Conservation (phyloP, 2,329 filamentous ascomycete genomes). For the Fusarium annulatum region DNA sequence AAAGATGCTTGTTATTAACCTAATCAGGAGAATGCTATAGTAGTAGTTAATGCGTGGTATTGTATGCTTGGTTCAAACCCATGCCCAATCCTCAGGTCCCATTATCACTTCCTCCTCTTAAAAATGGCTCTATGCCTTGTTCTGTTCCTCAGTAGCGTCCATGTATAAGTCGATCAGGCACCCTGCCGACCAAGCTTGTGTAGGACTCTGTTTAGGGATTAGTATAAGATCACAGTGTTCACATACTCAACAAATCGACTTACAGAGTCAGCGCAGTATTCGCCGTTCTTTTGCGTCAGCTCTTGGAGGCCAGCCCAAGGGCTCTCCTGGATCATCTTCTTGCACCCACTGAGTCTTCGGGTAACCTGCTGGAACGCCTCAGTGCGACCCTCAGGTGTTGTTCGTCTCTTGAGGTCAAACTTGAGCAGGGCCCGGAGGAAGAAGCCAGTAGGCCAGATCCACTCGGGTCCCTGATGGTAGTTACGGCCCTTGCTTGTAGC, state of each 20-base stretch:
- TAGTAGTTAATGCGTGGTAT: slow-evolving; percentile 15
- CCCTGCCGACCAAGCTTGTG: slow-evolving; percentile 95
- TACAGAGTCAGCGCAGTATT: slow-evolving; percentile 87
- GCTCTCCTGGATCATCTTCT: slow-evolving; percentile 81
- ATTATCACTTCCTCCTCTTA: slow-evolving; percentile 14
- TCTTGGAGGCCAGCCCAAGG: slow-evolving; percentile 93
- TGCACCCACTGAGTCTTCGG: slow-evolving; percentile 82
- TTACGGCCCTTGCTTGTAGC: slow-evolving; percentile 93
- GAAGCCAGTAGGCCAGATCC: slow-evolving; percentile 97
- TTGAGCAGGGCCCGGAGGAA: slow-evolving; percentile 91
- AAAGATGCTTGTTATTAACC: slow-evolving; percentile 31
- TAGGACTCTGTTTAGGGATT: slow-evolving; percentile 74
- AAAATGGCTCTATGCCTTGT: slow-evolving; percentile 13
- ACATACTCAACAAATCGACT: slow-evolving; percentile 48
- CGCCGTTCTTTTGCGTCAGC: slow-evolving; percentile 90
- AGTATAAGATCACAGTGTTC: slow-evolving; percentile 14
- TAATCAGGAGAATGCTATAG: slow-evolving; percentile 29
- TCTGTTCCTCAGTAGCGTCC: slow-evolving; percentile 75
- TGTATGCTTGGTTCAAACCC: slow-evolving; percentile 21
- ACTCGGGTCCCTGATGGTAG: slow-evolving; percentile 98
- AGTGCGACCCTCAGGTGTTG: slow-evolving; percentile 70
- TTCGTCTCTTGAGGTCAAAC: slow-evolving; percentile 82
- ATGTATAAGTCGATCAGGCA: slow-evolving; percentile 97
- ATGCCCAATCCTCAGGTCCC: slow-evolving; percentile 18
- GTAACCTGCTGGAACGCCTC: slow-evolving; percentile 98